phyloP scores from a whole-genome alignment of 2,329 filamentous ascomycete species.

The Venturiaceae sp. region DNA sequence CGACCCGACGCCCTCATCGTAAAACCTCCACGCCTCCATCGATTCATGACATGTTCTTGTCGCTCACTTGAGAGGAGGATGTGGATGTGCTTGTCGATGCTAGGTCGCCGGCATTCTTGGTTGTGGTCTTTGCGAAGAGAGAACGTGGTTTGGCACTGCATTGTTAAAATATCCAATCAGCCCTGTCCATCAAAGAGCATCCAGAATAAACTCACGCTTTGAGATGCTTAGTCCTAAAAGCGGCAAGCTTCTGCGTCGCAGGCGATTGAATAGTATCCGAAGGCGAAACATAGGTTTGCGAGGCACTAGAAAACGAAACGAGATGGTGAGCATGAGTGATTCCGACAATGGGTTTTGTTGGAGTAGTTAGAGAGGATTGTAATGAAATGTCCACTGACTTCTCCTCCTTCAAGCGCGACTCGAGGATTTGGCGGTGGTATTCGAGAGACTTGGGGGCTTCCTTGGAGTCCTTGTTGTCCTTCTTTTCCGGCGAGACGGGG shows the following conservation, averaged over 20 bases:
- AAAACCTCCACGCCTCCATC: not conserved
- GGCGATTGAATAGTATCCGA: slow-evolving; percentile 87
- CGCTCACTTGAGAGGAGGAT: not conserved
- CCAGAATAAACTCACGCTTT: slow-evolving; percentile 57
- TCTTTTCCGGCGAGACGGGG: not conserved
- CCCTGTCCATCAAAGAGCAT: not conserved
- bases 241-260: slow-evolving; percentile 71
- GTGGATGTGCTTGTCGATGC: slow-evolving; percentile 12
- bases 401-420: slow-evolving; percentile 59
- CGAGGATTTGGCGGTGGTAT: slow-evolving; percentile 66
- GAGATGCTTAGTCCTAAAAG: slow-evolving; percentile 71
- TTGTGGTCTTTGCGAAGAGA: slow-evolving; percentile 30
- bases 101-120: slow-evolving; percentile 25
- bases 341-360: not conserved
- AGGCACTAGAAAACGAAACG: slow-evolving; percentile 15
- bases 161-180: not conserved
- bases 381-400: slow-evolving; percentile 39
- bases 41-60: not conserved
- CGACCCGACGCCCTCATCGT: no score
- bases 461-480: slow-evolving; percentile 8
- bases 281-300: slow-evolving; percentile 62
- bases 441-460: slow-evolving; percentile 46
- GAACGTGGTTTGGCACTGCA: slow-evolving; percentile 12
- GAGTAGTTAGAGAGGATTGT: not conserved
- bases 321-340: not conserved